Percentiles rank a stretch among this genome's conserved stretches.
Evolutionary conservation across 148 eudicot species (phyloP).

Genomic region (Camellia lanceoleosa): DNA sequence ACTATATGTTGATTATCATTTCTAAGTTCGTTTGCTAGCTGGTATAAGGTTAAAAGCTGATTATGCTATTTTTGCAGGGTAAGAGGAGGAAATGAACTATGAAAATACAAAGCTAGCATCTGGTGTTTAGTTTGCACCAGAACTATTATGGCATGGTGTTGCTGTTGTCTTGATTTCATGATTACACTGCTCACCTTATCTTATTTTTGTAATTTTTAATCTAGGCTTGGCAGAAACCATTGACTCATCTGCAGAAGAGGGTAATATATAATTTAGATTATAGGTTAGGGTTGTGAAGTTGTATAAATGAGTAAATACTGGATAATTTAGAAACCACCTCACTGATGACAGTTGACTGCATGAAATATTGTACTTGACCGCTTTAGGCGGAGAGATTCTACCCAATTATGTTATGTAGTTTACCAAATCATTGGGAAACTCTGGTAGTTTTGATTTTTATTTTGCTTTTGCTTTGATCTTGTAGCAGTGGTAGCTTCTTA

Average conservation of each 20-base stretch:
- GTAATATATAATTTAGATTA: slow-evolving; percentile 3
- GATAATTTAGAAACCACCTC: background rate
- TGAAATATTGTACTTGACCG: background rate
- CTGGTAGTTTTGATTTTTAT: background rate
- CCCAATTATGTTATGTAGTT: background rate
- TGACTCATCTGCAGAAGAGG: background rate
- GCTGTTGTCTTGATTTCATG: background rate
- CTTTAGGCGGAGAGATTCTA: too few species aligned
- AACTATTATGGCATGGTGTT: background rate
- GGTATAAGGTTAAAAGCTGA: background rate
- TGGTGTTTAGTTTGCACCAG: slow-evolving; percentile 1
- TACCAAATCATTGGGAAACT: background rate
- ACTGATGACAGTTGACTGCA: background rate
- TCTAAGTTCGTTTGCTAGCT: background rate
- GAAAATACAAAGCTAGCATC: too few species aligned
- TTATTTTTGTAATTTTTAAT: background rate
- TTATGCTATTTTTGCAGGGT: slow-evolving; percentile 40
- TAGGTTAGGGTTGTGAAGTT: background rate
- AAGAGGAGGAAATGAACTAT: slow-evolving; percentile 43
- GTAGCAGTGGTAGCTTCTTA: too few species aligned
- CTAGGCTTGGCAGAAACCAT: slow-evolving; percentile 6
- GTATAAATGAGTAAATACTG: background rate
- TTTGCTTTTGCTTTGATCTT: background rate
- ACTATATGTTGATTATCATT: background rate
- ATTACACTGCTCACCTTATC: background rate